Base-by-base conservation (phyloP, 192 early-diverging fungal species). In the Coemansia sp. region DNA sequence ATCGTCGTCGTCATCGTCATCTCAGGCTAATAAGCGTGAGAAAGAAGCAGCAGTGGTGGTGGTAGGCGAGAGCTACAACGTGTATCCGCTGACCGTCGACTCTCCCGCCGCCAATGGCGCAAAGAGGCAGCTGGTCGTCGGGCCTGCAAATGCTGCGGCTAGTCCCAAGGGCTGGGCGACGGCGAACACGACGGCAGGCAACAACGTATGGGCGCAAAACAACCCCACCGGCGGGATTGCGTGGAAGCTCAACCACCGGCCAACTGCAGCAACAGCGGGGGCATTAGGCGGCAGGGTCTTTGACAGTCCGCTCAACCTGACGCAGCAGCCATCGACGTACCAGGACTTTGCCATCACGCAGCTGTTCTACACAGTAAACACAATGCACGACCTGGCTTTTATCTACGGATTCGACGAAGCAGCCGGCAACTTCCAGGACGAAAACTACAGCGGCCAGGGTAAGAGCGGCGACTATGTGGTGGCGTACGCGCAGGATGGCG, bases 391-490 rank as follows among this genome's bases (percentile, higher is more conserved):
- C 67, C 74, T 96, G 62, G 89, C 94, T 71, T 90, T 89, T 68
- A 72, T 88, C 39, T 98, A 96, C 68, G 96, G 96, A 1, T 98
- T 98, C 64, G 85, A 87, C 71, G 96, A 98, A 77, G 86, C 86
- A n/a, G 84, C 94, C 1, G 96, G 96, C 19, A 98, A 98, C 73
- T 98, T 98, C 84, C 96, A 98, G 79, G 89, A 93, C 69, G 77
- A 90, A 72, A 98, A 98, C 70, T 83, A 92, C 65, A 86, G 85
- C 49, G 83, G 86, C 29, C 88, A 91, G 7, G 95, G 95, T 15
- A 63, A 73, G 41, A 93, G 86, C 43, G 82, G 79, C 37, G 96
- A 98, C 83, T 84, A 89, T n/a, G 93, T 98, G 3, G 89, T 96
- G 70, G 95, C 94, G 25, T 92, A 92, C 73, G 94, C 92, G 10